Percentiles rank a stretch among this genome's conserved stretches.
These are phyloP conservation scores for Trichoderma virens DNA, from an alignment of 495 filamentous ascomycete species.

Conservation along the genomic window DNA sequence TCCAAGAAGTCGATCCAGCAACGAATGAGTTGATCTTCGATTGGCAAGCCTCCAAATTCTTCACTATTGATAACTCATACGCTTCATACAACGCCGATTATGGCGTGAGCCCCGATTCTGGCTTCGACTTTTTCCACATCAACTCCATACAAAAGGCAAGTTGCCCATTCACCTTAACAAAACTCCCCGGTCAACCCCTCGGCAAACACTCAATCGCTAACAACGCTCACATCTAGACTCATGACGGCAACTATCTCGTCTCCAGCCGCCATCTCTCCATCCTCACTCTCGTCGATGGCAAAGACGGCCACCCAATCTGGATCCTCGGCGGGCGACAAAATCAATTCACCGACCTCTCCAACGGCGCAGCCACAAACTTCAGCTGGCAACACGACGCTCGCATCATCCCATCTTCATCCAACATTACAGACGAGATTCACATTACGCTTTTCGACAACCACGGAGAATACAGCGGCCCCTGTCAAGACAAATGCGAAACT, in stretches of 20 bases:
- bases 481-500: slow-evolving; percentile 12
- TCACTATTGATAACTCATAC: slow-evolving; percentile 16
- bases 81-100: slow-evolving; percentile 11
- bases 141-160: slow-evolving; percentile 28
- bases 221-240: neutral
- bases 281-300: slow-evolving; percentile 29
- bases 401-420: slow-evolving; percentile 19
- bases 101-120: neutral
- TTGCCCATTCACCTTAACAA: no score
- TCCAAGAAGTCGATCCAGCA: slow-evolving; percentile 19
- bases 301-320: slow-evolving; percentile 34
- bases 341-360: slow-evolving; percentile 35
- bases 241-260: slow-evolving; percentile 31
- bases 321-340: slow-evolving; percentile 36
- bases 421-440: slow-evolving; percentile 9
- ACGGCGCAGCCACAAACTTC: slow-evolving; percentile 38
- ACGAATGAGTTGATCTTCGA: slow-evolving; percentile 23
- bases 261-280: slow-evolving; percentile 34
- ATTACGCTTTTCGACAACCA: slow-evolving; percentile 34
- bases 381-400: slow-evolving; percentile 49
- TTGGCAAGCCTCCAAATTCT: slow-evolving; percentile 35
- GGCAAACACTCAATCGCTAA: neutral
- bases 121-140: slow-evolving; percentile 35
- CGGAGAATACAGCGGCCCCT: slow-evolving; percentile 13
- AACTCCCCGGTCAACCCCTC: neutral